Percentiles rank a stretch among this genome's conserved stretches.
Conservation (phyloP, 2,329 filamentous ascomycete genomes). For the Trichoderma sp. region DNA sequence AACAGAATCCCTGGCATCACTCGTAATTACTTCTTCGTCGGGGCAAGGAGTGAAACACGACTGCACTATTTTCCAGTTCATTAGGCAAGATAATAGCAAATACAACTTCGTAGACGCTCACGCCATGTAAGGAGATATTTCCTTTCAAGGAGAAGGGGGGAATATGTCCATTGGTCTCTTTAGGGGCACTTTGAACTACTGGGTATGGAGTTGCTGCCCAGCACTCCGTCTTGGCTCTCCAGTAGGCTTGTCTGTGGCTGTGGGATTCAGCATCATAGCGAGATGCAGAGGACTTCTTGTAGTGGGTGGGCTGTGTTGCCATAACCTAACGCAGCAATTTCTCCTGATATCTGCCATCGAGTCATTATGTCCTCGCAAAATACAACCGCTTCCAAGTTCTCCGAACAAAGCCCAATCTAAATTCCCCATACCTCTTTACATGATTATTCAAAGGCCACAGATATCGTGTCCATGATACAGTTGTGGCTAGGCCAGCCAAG, state of each 20-base stretch:
- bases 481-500: neutral
- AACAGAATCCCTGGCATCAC: neutral
- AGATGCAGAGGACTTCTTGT: neutral
- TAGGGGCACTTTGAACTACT: neutral
- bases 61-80: neutral
- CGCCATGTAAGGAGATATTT: neutral
- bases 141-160: neutral
- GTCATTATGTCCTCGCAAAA: neutral
- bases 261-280: neutral
- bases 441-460: neutral
- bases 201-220: neutral
- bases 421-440: neutral
- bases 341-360: neutral
- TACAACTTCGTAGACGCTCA: neutral
- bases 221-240: neutral
- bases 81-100: neutral
- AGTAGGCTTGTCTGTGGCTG: neutral
- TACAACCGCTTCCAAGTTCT: neutral
- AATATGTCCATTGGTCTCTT: neutral
- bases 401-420: neutral
- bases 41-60: neutral
- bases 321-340: neutral
- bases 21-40: neutral
- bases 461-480: neutral
- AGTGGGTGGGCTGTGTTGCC: neutral